Conservation (phyloP, 2,329 filamentous ascomycete genomes). For the Paecilomyces variotii region DNA sequence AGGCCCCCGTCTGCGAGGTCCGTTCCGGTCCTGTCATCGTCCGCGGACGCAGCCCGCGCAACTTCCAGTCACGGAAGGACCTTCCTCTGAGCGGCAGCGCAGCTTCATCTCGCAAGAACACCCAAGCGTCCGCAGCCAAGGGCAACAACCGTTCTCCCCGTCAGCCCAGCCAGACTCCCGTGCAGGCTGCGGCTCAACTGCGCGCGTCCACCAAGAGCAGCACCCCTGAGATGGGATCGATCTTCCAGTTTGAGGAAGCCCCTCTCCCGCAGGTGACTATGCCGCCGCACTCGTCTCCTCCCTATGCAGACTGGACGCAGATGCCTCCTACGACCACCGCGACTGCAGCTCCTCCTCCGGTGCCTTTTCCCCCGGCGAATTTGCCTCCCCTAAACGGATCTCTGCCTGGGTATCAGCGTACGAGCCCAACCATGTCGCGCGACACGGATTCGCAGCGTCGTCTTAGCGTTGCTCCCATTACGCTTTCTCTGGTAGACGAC, state of each 20-base stretch:
- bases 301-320: conserved; percentile 29
- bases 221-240: conserved; percentile 16
- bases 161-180: conserved; percentile 4
- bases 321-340: conserved; percentile 18
- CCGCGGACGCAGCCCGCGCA: conserved; percentile 81
- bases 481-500: conserved; percentile 49
- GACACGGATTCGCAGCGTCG: conserved; percentile 27
- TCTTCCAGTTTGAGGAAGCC: conserved; percentile 16
- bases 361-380: conserved; percentile 11
- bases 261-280: conserved; percentile 20
- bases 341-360: conserved; percentile 11
- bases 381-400: conserved; percentile 1
- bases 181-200: conserved; percentile 16
- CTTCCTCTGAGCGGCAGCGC: conserved; percentile 76
- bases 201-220: conserved; percentile 25
- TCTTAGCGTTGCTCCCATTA: conserved; percentile 39
- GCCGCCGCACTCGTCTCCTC: conserved; percentile 13
- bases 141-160: conserved; percentile 20
- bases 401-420: conserved; percentile 41
- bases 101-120: conserved; percentile 67
- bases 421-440: conserved; percentile 46
- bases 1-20: conserved; percentile 72
- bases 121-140: conserved; percentile 32
- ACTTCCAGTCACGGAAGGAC: conserved; percentile 91
- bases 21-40: conserved; percentile 89